A percentile compares a stretch with the other conserved stretches of the same genome.
Conservation (phyloP, 2,329 filamentous ascomycete genomes). For the Penicillium sp. region DNA sequence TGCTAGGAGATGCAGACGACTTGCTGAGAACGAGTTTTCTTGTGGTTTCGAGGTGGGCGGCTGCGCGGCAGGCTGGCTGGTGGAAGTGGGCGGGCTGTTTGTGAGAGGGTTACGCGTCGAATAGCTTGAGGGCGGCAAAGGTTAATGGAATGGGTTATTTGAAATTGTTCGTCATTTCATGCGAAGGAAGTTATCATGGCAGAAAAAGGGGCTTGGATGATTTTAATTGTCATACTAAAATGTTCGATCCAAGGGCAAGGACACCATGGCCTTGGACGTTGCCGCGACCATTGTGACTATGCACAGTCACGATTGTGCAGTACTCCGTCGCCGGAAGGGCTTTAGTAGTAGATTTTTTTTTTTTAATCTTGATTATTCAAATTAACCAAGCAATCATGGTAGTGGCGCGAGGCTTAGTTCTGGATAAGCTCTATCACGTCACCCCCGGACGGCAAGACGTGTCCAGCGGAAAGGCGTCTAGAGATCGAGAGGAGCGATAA, state of each 20-base stretch:
- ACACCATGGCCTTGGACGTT: no score
- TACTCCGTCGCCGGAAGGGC: background rate
- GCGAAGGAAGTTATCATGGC: no score
- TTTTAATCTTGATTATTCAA: background rate
- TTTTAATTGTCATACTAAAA: no score
- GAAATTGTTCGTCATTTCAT: no score
- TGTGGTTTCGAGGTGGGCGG: background rate
- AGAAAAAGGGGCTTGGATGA: no score
- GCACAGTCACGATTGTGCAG: no score
- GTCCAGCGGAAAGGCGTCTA: background rate
- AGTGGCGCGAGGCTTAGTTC: background rate
- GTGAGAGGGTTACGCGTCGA: slow-evolving; percentile 43
- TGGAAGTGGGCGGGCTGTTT: slow-evolving; percentile 40
- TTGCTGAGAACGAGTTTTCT: no score
- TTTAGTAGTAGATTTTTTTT: background rate
- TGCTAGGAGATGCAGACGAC: background rate
- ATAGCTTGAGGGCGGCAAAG: background rate
- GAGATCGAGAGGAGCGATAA: no score
- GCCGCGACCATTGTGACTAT: no score
- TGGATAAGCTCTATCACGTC: background rate
- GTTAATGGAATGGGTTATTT: background rate
- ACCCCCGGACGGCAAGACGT: slow-evolving; percentile 3
- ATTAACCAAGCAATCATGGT: background rate
- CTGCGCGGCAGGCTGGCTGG: background rate
- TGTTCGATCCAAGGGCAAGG: no score